Evolutionary conservation across 106 monocot species (phyloP).

Genomic region (Acorus gramineus): DNA sequence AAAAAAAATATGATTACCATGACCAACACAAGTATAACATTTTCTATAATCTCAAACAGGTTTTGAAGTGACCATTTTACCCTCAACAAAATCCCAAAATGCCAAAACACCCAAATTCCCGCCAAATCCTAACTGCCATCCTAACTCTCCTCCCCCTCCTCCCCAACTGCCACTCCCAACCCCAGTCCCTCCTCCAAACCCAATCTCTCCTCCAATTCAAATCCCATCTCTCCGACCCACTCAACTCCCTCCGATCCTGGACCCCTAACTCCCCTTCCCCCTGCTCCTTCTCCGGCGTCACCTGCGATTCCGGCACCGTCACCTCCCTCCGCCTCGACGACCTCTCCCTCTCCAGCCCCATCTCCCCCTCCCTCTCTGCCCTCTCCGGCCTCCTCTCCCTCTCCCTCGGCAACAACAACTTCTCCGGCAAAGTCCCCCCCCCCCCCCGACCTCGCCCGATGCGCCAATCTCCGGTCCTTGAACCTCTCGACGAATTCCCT

Average conservation of each 20-base stretch:
- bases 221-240: slow-evolving; percentile 40
- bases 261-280: slow-evolving; percentile 22
- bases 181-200: slow-evolving; percentile 17
- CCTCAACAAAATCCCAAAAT: slow-evolving; percentile 3
- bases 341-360: slow-evolving; percentile 49
- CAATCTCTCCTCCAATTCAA: slow-evolving; percentile 53
- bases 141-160: slow-evolving; percentile 13
- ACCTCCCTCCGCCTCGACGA: slow-evolving; percentile 42
- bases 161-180: slow-evolving; percentile 11
- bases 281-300: slow-evolving; percentile 49
- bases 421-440: slow-evolving; percentile 42
- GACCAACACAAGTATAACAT: no score
- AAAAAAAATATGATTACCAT: no score
- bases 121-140: slow-evolving; percentile 11
- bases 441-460: slow-evolving; percentile 35
- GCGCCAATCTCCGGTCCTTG: slow-evolving; percentile 42
- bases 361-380: slow-evolving; percentile 37
- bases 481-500: slow-evolving; percentile 60
- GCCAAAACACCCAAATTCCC: slow-evolving; percentile 8
- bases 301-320: slow-evolving; percentile 48
- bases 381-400: slow-evolving; percentile 28
- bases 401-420: slow-evolving; percentile 28
- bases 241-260: slow-evolving; percentile 43
- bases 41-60: no score
- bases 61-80: no score